Base-by-base conservation (phyloP, 345 rosid species). In the Euphorbia pulcherrima region DNA sequence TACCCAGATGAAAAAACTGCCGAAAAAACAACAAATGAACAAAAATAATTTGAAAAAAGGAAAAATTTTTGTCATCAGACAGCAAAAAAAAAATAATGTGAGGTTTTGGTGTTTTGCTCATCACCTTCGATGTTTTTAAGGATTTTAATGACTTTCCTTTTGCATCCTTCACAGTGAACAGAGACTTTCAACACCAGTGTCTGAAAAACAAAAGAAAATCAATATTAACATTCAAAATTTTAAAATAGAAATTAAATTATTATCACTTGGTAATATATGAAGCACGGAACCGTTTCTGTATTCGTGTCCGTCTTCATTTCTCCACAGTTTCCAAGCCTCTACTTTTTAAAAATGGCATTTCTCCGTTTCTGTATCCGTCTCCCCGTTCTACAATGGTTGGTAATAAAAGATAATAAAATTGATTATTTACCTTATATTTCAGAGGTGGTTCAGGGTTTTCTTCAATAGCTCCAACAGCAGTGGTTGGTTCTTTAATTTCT, bases 341-440 rank as follows among this genome's bases (percentile, higher is more conserved):
- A n/a, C n/a, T n/a, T n/a, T n/a, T n/a, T n/a, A n/a, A n/a, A n/a
- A n/a, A n/a, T n/a, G n/a, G n/a, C n/a, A n/a, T n/a, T n/a, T n/a
- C n/a, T n/a, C n/a, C n/a, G n/a, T n/a, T n/a, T n/a, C n/a, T n/a
- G n/a, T n/a, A n/a, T n/a, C n/a, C n/a, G n/a, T n/a, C n/a, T n/a
- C n/a, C n/a, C n/a, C n/a, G n/a, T n/a, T n/a, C n/a, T n/a, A n/a
- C n/a, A n/a, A n/a, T n/a, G n/a, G n/a, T n/a, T n/a, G n/a, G n/a
- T 41, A 2, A 30, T 8, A 24, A 52, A 55, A 28, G 20, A 57
- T 33, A 13, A 59, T n/a, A 18, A 33, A 1, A 8, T 1, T 1
- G 41, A 29, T 37, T 57, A 29, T 46, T 65, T 53, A 88, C 98
- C 92, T 88, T 90, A 79, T 69, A 88, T 37, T 81, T 82, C 29